A percentile compares a stretch with the other conserved stretches of the same genome.
Evolutionary conservation across 768 basidiomycete genomes (phyloP).

Genomic region (Tricholoma flavovirens): DNA sequence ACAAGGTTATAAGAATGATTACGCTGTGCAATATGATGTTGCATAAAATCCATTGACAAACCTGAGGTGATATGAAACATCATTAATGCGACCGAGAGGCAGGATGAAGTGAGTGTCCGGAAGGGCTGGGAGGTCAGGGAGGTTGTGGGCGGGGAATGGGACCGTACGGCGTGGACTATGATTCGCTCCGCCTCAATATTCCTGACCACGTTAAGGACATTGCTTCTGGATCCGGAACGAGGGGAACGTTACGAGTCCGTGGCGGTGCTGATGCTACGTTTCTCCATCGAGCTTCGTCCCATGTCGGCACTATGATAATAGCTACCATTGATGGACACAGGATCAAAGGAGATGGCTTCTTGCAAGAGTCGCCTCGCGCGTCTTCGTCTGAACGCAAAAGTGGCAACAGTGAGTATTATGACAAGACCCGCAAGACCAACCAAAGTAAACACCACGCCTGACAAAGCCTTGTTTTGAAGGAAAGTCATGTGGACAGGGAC

Average conservation of each 20-base stretch:
- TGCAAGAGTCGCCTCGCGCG: constrained; percentile 34
- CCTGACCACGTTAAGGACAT: background rate
- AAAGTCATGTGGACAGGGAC: constrained; percentile 33
- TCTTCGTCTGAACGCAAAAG: constrained; percentile 45
- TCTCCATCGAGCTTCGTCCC: constrained; percentile 18
- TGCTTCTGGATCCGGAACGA: background rate
- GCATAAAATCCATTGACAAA: background rate
- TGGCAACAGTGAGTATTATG: constrained; percentile 37
- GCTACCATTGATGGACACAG: constrained; percentile 24
- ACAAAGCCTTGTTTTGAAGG: constrained; percentile 60
- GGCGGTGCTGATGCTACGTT: constrained; percentile 13
- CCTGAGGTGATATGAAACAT: background rate
- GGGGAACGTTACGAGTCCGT: background rate
- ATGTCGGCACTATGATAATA: constrained; percentile 17
- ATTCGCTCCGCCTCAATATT: background rate
- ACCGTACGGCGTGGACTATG: background rate
- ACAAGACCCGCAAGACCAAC: constrained; percentile 44
- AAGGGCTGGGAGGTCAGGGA: background rate
- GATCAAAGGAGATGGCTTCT: constrained; percentile 50
- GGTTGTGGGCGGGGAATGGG: background rate
- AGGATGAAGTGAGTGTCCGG: too few species aligned
- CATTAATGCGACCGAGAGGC: background rate
- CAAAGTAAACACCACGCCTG: constrained; percentile 51
- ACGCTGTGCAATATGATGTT: background rate
- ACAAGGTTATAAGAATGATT: too few species aligned